These are phyloP conservation scores for Epichloe typhina DNA, from an alignment of 2,329 filamentous ascomycete genomes.

Conservation along the genomic window DNA sequence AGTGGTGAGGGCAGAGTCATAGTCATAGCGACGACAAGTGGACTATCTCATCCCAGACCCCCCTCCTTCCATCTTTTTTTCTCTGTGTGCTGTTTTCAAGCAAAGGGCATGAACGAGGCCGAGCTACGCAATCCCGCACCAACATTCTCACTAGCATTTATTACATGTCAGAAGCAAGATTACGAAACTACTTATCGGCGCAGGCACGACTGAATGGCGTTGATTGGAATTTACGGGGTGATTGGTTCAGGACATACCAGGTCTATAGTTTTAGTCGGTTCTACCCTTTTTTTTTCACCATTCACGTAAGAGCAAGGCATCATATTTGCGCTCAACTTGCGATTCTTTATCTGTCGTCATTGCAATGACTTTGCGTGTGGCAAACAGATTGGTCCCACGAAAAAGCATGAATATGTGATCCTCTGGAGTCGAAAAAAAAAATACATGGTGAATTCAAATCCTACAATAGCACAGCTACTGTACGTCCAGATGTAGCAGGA, in stretches of 20 bases:
- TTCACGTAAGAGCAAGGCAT: background rate
- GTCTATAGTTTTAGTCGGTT: background rate
- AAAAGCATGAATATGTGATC: too few species aligned
- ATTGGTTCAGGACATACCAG: background rate
- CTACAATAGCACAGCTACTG: background rate
- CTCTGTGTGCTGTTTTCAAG: background rate
- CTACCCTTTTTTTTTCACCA: background rate
- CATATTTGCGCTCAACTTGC: background rate
- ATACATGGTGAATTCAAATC: background rate
- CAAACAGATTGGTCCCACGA: too few species aligned
- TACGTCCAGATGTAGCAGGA: background rate
- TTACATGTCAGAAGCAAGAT: background rate
- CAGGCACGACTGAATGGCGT: slow-evolving; percentile 1
- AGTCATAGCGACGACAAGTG: background rate
- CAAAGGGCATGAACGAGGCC: background rate
- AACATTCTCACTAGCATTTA: background rate
- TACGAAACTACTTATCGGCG: background rate
- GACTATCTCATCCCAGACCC: background rate
- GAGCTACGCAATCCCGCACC: background rate
- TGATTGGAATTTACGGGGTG: background rate
- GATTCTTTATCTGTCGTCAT: background rate
- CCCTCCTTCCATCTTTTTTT: background rate
- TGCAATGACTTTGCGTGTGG: background rate
- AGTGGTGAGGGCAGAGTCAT: slow-evolving; percentile 19
- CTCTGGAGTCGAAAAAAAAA: too few species aligned